Evolutionary conservation across 371 early-diverging fungal species (phyloP).

Genomic region (Syncephalastrum monosporum): DNA sequence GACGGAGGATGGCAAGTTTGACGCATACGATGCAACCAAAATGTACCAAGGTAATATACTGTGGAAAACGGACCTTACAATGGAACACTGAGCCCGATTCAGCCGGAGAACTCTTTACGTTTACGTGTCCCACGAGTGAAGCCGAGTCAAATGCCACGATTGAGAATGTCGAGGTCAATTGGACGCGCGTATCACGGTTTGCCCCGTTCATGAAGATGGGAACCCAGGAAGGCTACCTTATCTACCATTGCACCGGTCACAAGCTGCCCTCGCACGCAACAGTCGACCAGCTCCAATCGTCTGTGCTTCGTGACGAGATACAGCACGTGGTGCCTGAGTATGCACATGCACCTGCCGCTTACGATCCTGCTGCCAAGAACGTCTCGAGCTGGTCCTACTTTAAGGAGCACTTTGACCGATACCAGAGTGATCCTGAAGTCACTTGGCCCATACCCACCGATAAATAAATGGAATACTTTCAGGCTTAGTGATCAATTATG

Average conservation of each 20-base stretch:
- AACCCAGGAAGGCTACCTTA: constrained; percentile 21
- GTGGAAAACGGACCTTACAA: background rate
- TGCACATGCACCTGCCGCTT: constrained; percentile 20
- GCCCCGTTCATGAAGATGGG: constrained; percentile 47
- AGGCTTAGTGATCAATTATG: no score
- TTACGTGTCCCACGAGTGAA: constrained; percentile 23
- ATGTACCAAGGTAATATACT: constrained; percentile 33
- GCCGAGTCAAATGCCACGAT: constrained; percentile 14
- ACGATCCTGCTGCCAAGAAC: constrained; percentile 20
- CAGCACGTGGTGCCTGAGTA: constrained; percentile 15
- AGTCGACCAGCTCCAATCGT: constrained; percentile 17
- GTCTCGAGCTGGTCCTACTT: constrained; percentile 41
- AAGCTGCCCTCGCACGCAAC: constrained; percentile 30
- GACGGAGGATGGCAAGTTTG: constrained; percentile 26
- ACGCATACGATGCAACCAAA: constrained; percentile 21
- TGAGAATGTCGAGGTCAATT: constrained; percentile 33
- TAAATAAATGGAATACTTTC: background rate
- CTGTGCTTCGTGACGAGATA: constrained; percentile 24
- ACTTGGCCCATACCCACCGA: constrained; percentile 21
- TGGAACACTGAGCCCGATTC: background rate
- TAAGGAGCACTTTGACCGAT: constrained; percentile 30
- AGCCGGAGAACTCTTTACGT: constrained; percentile 42
- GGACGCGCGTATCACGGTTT: constrained; percentile 32
- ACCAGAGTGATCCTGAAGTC: constrained; percentile 18
- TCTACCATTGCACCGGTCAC: constrained; percentile 35